These are phyloP conservation scores for Mitragyna speciosa DNA, from an alignment of 257 asterid species.

Conservation along the genomic window DNA sequence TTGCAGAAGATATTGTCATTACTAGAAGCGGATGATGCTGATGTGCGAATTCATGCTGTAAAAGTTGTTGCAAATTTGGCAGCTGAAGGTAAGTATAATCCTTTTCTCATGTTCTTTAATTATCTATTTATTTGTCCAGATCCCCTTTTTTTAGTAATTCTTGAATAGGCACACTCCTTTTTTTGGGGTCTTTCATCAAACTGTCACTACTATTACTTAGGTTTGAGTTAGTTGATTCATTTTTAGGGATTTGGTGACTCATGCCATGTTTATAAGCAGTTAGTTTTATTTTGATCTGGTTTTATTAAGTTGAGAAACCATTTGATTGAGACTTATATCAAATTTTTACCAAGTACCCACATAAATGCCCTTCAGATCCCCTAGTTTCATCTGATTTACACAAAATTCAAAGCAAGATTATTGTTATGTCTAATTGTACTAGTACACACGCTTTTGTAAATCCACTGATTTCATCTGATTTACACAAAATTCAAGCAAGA, in stretches of 20 bases:
- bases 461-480: too few species aligned
- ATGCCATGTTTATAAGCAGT: background rate
- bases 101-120: conserved; percentile 3
- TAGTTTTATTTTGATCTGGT: background rate
- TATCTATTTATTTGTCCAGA: background rate
- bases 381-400: background rate
- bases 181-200: background rate
- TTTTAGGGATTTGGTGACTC: background rate
- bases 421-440: background rate
- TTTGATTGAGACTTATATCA: background rate
- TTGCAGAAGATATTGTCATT: conserved; percentile 80
- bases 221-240: background rate
- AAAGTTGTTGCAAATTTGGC: conserved; percentile 96
- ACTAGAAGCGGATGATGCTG: conserved; percentile 84
- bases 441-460: too few species aligned
- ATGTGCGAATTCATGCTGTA: conserved; percentile 88
- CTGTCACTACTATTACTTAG: background rate
- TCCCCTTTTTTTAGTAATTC: background rate
- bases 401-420: background rate
- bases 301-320: background rate
- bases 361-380: background rate
- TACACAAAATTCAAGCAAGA: too few species aligned
- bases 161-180: background rate
- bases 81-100: conserved; percentile 67
- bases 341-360: background rate